Evolutionary conservation across 768 basidiomycete species (phyloP).

Genomic region (Coprinopsis strossmayeri): DNA sequence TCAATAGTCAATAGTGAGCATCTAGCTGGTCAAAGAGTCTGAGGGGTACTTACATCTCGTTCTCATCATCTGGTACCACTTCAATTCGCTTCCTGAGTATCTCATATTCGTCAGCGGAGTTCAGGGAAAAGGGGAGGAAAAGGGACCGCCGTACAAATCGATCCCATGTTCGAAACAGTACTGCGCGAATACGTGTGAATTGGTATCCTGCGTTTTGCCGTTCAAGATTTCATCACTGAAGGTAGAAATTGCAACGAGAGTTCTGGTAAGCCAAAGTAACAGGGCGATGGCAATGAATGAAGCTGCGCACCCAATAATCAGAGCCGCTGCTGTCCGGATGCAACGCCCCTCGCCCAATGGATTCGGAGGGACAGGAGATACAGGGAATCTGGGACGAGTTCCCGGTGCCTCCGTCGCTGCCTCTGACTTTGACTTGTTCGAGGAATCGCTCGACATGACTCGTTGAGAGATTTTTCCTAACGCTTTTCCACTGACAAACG

Average conservation of each 20-base stretch:
- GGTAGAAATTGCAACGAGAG: not conserved
- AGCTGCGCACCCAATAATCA: constrained; percentile 63
- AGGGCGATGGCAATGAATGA: not conserved
- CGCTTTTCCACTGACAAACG: not conserved
- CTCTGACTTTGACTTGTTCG: not conserved
- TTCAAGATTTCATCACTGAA: constrained; percentile 86
- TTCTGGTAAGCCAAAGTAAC: not conserved
- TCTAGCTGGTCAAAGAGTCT: too few relatives aligned
- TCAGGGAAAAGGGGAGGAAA: constrained; percentile 6
- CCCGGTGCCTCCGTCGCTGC: not conserved
- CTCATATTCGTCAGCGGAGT: constrained; percentile 12
- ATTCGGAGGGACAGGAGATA: constrained; percentile 56
- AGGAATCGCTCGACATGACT: not conserved
- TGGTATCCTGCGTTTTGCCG: constrained; percentile 81
- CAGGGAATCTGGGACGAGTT: constrained; percentile 27
- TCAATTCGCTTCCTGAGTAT: constrained; percentile 72
- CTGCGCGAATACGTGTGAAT: constrained; percentile 82
- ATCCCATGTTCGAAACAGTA: constrained; percentile 87
- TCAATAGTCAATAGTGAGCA: too few relatives aligned
- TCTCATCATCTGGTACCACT: constrained; percentile 86
- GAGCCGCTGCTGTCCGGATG: constrained; percentile 68
- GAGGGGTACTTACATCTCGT: constrained; percentile 76
- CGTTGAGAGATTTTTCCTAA: not conserved
- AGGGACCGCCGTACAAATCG: constrained; percentile 37
- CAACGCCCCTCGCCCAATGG: constrained; percentile 63